Conservation (phyloP, 805 yeast genomes). For the Saccharomycopsis babjevae region DNA sequence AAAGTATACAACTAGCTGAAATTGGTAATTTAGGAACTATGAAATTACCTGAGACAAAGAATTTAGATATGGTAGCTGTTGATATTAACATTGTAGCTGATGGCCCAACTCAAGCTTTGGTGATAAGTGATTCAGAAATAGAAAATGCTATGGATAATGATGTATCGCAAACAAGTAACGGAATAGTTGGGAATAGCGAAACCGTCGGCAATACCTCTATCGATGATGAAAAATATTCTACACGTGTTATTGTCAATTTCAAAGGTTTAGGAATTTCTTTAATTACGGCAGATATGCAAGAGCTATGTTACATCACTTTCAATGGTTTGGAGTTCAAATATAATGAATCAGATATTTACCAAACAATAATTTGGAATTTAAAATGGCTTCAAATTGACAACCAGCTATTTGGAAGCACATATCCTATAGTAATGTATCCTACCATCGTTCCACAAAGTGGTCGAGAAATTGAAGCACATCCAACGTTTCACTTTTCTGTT, state of each 20-base stretch:
- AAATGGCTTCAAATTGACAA: slow-evolving; percentile 96
- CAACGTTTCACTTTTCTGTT: slow-evolving; percentile 78
- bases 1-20: slow-evolving; percentile 80
- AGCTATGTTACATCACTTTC: slow-evolving; percentile 72
- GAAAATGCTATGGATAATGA: slow-evolving; percentile 62
- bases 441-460: slow-evolving; percentile 78
- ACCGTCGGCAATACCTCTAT: slow-evolving; percentile 38
- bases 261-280: slow-evolving; percentile 86
- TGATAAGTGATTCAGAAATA: slow-evolving; percentile 75
- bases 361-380: slow-evolving; percentile 65
- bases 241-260: slow-evolving; percentile 46
- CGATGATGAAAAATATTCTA: slow-evolving; percentile 28
- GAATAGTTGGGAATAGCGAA: slow-evolving; percentile 29
- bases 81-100: slow-evolving; percentile 92
- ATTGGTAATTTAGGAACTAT: slow-evolving; percentile 88
- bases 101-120: slow-evolving; percentile 86
- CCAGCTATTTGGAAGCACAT: slow-evolving; percentile 78
- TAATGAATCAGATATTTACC: slow-evolving; percentile 76
- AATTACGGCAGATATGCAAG: slow-evolving; percentile 60
- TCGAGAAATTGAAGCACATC: slow-evolving; percentile 78
- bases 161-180: slow-evolving; percentile 23
- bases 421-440: slow-evolving; percentile 84
- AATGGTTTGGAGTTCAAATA: slow-evolving; percentile 74
- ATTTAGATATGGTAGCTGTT: slow-evolving; percentile 41
- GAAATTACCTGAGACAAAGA: slow-evolving; percentile 47